Base-by-base conservation (phyloP, 352 stramenopile species). In the Pythium phragmitis region DNA sequence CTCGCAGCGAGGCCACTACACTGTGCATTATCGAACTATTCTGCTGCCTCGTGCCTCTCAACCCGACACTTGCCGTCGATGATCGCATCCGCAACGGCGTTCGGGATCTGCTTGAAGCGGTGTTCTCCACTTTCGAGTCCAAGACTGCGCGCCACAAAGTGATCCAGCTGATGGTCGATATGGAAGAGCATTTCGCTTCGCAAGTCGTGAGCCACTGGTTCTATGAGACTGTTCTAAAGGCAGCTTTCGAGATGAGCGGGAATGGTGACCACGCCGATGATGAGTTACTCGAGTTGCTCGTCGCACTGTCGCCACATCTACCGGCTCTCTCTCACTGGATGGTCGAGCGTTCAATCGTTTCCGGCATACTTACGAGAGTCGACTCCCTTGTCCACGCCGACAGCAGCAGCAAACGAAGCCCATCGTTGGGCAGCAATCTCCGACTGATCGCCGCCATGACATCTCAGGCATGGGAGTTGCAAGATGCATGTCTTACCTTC, bases 11-110 rank as follows among this genome's bases (percentile, higher is more conserved):
- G 6, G 7, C n/a, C 16, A 50, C 49, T 4, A 30, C 49, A 8
- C 4, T 50, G 12, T 58, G 54, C 48, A 55, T 37, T 3, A 41
- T 66, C 16, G 52, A 72, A 7, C 45, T 72, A 34, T 52, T 67
- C 7, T 72, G 65, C 28, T 43, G 36, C 13, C 42, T 72, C 11
- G 26, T 58, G 17, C 51, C 59, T 1, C 47, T 67, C 5, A 53
- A 64, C 19, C 33, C 57, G 26, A 56, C 52, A 2, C 30, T 41
- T 14, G 52, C 52, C 3, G 23, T 55, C 9, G 5, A 30, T 19
- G 45, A n/a, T 5, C 9, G 9, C 45, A 30, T 50, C 21, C 17
- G n/a, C 19, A 42, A 51, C 23, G 26, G 52, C 3, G 36, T 58
- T 7, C 23, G 26, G 16, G 33, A 26, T 7, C 34, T 52, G 55